phyloP scores from a whole-genome alignment of 2,329 filamentous ascomycete species.

The Claviceps pusilla region DNA sequence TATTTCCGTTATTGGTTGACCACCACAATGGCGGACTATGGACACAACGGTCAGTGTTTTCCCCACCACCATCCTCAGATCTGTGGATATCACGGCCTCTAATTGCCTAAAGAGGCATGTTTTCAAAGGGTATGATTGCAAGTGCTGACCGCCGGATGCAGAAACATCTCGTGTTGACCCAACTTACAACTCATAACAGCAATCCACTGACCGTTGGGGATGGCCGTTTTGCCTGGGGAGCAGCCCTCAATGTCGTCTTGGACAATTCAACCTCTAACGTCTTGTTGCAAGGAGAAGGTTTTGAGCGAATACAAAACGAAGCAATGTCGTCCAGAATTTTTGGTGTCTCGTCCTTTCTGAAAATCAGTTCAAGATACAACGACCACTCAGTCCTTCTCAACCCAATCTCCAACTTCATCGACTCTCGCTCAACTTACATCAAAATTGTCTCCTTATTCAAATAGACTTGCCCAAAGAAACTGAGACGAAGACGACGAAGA shows the following conservation, averaged over 20 bases:
- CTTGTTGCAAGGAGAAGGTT: not conserved
- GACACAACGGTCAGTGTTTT: not conserved
- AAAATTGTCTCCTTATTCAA: not conserved
- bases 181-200: not conserved
- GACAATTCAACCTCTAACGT: not conserved
- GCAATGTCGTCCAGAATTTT: not conserved
- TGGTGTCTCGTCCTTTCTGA: not conserved
- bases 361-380: not conserved
- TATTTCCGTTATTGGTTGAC: not conserved
- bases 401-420: conserved; percentile 6
- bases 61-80: not conserved
- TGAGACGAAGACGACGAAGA: conserved; percentile 9
- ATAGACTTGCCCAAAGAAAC: not conserved
- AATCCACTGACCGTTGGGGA: not conserved
- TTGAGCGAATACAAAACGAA: not conserved
- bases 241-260: not conserved
- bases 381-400: not conserved
- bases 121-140: not conserved
- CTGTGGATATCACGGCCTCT: not conserved
- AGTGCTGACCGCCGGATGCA: not conserved
- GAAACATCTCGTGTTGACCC: not conserved
- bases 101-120: not conserved
- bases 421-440: conserved; percentile 4
- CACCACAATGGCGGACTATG: not conserved
- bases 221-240: not conserved